Evolutionary conservation across 2,329 filamentous ascomycete genomes (phyloP).

Genomic region (Phialocephala subalpina): DNA sequence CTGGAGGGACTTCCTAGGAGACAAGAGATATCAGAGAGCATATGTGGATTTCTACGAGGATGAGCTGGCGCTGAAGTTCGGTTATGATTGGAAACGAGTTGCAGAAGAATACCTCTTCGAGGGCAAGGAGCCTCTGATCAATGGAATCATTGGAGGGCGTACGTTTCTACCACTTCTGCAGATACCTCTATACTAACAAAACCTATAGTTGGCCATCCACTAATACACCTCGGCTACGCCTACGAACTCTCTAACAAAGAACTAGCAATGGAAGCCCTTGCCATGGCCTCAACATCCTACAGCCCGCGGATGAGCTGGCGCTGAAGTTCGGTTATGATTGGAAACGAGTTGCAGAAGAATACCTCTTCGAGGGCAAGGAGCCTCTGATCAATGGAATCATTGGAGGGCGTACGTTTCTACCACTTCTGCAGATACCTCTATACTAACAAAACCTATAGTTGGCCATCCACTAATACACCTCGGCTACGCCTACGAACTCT

Average conservation of each 20-base stretch:
- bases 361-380: slow-evolving; percentile 75
- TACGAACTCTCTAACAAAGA: slow-evolving; percentile 88
- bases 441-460: slow-evolving; percentile 58
- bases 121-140: slow-evolving; percentile 79
- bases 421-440: not conserved
- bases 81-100: slow-evolving; percentile 86
- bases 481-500: slow-evolving; percentile 90
- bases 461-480: slow-evolving; percentile 94
- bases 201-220: slow-evolving; percentile 79
- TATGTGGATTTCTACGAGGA: slow-evolving; percentile 98
- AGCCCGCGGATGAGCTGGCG: slow-evolving; percentile 87
- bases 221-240: slow-evolving; percentile 96
- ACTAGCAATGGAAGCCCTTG: slow-evolving; percentile 87
- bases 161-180: slow-evolving; percentile 47
- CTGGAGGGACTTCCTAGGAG: slow-evolving; percentile 86
- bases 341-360: slow-evolving; percentile 79
- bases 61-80: slow-evolving; percentile 71
- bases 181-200: slow-evolving; percentile 5
- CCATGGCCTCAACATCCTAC: slow-evolving; percentile 67
- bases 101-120: slow-evolving; percentile 79
- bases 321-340: slow-evolving; percentile 78
- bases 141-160: slow-evolving; percentile 82
- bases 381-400: slow-evolving; percentile 85
- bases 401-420: slow-evolving; percentile 71
- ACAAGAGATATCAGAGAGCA: slow-evolving; percentile 83